Evolutionary conservation across 1,284 basidiomycete genomes (phyloP).

Genomic region (Sanghuangporus sanghuang): DNA sequence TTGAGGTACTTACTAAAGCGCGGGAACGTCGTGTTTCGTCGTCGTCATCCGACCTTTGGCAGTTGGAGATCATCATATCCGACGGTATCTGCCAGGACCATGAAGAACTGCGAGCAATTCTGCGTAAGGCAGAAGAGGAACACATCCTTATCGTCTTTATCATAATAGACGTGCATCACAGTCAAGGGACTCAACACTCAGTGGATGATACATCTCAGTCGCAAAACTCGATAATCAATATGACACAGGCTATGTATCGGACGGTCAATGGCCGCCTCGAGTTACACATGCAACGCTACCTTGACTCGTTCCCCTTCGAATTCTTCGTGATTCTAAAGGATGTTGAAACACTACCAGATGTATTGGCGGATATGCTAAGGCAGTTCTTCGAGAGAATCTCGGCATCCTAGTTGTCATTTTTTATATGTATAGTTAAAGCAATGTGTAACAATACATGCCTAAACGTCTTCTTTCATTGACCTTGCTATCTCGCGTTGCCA

Average conservation of each 20-base stretch:
- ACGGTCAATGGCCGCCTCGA: slow-evolving; percentile 84
- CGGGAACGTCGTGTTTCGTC: slow-evolving; percentile 58
- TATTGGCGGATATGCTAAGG: slow-evolving; percentile 86
- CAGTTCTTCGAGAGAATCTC: slow-evolving; percentile 86
- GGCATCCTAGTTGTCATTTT: neutral
- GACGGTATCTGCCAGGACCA: slow-evolving; percentile 99
- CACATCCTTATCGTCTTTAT: slow-evolving; percentile 97
- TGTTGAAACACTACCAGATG: slow-evolving; percentile 90
- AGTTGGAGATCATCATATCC: slow-evolving; percentile 97
- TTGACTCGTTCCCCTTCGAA: slow-evolving; percentile 98
- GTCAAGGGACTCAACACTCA: slow-evolving; percentile 25
- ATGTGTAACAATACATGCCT: neutral
- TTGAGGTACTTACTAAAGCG: slow-evolving; percentile 73
- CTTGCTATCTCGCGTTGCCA: slow-evolving; percentile 58
- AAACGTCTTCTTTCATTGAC: slow-evolving; percentile 21
- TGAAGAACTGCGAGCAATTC: slow-evolving; percentile 72
- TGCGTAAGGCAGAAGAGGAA: slow-evolving; percentile 87
- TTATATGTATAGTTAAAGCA: neutral
- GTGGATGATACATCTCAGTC: slow-evolving; percentile 21
- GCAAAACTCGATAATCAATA: slow-evolving; percentile 83
- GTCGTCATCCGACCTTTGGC: slow-evolving; percentile 85
- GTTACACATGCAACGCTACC: slow-evolving; percentile 83
- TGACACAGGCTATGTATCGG: slow-evolving; percentile 90
- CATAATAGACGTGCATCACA: slow-evolving; percentile 85
- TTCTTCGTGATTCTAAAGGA: slow-evolving; percentile 92